A percentile compares a stretch with the other conserved stretches of the same genome.
Evolutionary conservation across 2,329 filamentous ascomycete species (phyloP).

Genomic region (Epichloe gansuensis): DNA sequence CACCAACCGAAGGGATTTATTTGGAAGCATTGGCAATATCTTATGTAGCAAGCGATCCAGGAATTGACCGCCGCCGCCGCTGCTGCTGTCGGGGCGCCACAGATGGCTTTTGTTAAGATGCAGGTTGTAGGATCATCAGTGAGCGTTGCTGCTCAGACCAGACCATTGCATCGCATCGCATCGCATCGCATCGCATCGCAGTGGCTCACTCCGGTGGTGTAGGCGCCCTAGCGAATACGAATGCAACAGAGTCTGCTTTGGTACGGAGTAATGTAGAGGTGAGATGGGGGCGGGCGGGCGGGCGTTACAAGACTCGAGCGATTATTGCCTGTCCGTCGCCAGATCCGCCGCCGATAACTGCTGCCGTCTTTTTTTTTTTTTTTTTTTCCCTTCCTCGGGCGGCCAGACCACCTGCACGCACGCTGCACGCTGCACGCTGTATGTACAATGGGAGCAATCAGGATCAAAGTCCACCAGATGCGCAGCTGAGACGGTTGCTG

Average conservation of each 20-base stretch:
- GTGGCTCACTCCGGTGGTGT: background rate
- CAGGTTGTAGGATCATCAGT: background rate
- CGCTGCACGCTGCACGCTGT: background rate
- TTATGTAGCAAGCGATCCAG: background rate
- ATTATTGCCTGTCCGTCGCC: background rate
- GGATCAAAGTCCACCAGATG: background rate
- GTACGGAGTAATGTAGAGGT: background rate
- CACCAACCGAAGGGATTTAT: background rate
- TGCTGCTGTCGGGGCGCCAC: slow-evolving; percentile 2
- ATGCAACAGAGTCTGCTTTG: background rate
- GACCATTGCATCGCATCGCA: background rate
- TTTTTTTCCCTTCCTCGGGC: background rate
- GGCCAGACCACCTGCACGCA: background rate
- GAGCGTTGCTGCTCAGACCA: background rate
- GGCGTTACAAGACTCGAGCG: background rate
- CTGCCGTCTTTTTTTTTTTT: background rate
- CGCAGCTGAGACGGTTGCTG: too few relatives aligned
- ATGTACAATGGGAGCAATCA: background rate
- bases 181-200: background rate
- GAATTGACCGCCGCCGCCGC: background rate
- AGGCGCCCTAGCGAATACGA: background rate
- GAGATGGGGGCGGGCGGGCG: background rate
- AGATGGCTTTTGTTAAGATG: background rate
- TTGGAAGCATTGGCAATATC: background rate
- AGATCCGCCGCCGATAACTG: background rate